Percentiles rank a stretch among this genome's conserved stretches.
These are phyloP conservation scores for Aegilops sharonensis DNA, from an alignment of 176 grass and related monocot genomes.

Conservation along the genomic window DNA sequence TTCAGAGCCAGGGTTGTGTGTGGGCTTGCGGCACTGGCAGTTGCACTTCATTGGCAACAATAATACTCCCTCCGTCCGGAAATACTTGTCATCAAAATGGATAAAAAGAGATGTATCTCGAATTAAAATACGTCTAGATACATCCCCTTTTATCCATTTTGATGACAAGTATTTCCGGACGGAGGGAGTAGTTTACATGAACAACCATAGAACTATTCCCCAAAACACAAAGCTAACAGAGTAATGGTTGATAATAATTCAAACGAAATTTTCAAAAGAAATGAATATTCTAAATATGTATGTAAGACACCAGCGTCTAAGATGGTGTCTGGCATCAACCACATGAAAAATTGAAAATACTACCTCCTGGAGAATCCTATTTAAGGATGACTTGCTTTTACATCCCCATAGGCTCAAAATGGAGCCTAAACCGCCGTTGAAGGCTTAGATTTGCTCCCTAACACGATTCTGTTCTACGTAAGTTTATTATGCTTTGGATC, in stretches of 20 bases:
- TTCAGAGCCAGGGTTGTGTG: background rate
- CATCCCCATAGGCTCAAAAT: background rate
- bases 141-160: too few relatives aligned
- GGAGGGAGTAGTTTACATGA: background rate
- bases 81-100: too few relatives aligned
- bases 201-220: background rate
- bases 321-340: background rate
- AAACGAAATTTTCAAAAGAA: background rate
- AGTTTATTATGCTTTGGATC: background rate
- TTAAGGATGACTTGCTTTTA: background rate
- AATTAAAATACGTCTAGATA: too few relatives aligned
- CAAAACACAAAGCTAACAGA: background rate
- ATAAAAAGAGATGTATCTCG: too few relatives aligned
- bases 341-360: background rate
- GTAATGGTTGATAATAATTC: background rate
- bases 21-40: background rate
- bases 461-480: background rate
- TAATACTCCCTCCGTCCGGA: background rate
- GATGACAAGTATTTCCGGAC: too few relatives aligned
- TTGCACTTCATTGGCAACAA: slow-evolving; percentile 9
- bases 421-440: background rate
- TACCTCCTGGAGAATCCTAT: background rate
- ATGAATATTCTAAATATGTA: background rate
- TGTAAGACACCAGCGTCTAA: background rate
- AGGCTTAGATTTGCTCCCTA: background rate